Conservation (phyloP, 2,329 filamentous ascomycete genomes). For the Claviceps sp. region DNA sequence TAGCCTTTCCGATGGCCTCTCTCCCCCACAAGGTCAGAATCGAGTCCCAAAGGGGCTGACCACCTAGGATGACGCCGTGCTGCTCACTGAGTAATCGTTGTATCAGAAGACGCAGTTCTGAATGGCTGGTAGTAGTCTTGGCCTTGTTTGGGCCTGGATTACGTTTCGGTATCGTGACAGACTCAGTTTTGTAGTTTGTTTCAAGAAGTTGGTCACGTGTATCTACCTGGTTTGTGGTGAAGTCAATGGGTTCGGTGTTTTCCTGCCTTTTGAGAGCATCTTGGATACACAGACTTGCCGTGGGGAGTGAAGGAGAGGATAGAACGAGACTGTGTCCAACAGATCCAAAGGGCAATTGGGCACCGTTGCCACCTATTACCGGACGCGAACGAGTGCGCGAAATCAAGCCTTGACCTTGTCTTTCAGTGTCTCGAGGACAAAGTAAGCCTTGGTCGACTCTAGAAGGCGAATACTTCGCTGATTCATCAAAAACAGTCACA, state of each 20-base stretch:
- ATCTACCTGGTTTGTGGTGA: not conserved
- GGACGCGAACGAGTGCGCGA: not conserved
- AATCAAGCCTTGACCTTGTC: not conserved
- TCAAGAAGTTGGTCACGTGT: not conserved
- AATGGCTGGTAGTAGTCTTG: not conserved
- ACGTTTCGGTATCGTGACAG: not conserved
- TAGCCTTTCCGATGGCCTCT: constrained; percentile 24
- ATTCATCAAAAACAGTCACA: not conserved
- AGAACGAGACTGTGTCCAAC: not conserved
- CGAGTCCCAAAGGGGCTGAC: constrained; percentile 34
- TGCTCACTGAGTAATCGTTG: constrained; percentile 17
- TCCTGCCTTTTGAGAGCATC: not conserved
- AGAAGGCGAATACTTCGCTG: not conserved
- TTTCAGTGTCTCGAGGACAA: not conserved
- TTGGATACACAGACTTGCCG: not conserved
- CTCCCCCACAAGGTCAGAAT: constrained; percentile 31
- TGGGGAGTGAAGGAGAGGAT: not conserved
- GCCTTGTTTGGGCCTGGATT: not conserved
- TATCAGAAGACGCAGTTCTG: constrained; percentile 11
- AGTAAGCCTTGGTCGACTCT: constrained; percentile 2
- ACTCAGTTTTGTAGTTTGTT: not conserved
- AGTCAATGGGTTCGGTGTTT: not conserved
- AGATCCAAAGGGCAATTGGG: not conserved
- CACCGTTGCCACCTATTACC: not conserved
- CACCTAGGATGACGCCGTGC: constrained; percentile 37